Evolutionary conservation across 2,329 filamentous ascomycete species (phyloP).

Genomic region (Fusarium begoniae): DNA sequence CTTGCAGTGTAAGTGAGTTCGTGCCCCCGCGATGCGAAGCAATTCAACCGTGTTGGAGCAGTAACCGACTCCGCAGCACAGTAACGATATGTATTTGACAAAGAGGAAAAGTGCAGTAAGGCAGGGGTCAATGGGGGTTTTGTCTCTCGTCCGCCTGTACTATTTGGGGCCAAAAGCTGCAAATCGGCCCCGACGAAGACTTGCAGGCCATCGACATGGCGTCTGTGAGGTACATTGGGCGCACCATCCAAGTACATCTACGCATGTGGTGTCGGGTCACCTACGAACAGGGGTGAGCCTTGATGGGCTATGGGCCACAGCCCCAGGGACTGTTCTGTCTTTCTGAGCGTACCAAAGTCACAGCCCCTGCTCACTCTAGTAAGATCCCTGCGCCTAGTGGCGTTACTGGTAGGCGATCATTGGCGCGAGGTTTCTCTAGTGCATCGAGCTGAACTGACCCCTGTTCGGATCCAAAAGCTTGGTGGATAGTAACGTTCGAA

Average conservation of each 20-base stretch:
- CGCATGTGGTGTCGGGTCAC: background rate
- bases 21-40: slow-evolving; percentile 9
- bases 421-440: slow-evolving; percentile 24
- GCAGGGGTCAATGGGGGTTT: slow-evolving; percentile 29
- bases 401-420: slow-evolving; percentile 18
- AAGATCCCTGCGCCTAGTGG: slow-evolving; percentile 10
- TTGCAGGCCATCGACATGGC: slow-evolving; percentile 2
- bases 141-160: slow-evolving; percentile 20
- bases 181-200: background rate
- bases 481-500: background rate
- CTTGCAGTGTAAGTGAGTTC: slow-evolving; percentile 2
- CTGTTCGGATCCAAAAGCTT: slow-evolving; percentile 5
- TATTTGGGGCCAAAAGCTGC: slow-evolving; percentile 1
- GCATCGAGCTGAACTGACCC: slow-evolving; percentile 34
- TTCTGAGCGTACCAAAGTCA: slow-evolving; percentile 5
- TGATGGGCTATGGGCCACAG: background rate
- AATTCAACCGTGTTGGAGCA: slow-evolving; percentile 10
- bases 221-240: slow-evolving; percentile 1
- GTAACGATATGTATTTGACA: background rate
- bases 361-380: slow-evolving; percentile 11
- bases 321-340: background rate
- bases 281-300: slow-evolving; percentile 11
- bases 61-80: background rate
- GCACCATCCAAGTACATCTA: background rate
- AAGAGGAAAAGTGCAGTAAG: background rate